These are phyloP conservation scores for Lichtheimia corymbifera DNA, from an alignment of 371 early-diverging fungal species.

Conservation along the genomic window DNA sequence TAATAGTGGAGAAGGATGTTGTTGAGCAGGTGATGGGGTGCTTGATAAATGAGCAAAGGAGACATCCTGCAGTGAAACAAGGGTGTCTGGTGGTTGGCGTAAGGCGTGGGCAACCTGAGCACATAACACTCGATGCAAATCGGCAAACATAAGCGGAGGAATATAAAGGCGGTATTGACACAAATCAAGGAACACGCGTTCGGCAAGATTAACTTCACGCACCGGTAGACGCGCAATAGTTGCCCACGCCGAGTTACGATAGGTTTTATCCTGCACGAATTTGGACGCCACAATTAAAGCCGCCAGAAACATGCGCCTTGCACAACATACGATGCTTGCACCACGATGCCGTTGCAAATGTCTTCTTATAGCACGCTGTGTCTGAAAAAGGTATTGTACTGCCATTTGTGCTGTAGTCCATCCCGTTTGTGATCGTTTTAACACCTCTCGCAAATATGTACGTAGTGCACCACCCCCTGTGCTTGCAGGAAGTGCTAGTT, in stretches of 20 bases:
- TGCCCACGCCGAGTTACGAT: conserved; percentile 82
- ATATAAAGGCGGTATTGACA: conserved; percentile 77
- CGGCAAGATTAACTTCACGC: conserved; percentile 74
- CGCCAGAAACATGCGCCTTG: conserved; percentile 80
- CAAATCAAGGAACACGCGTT: conserved; percentile 67
- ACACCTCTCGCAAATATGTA: conserved; percentile 74
- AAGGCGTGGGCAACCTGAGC: conserved; percentile 29
- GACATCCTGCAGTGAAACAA: conserved; percentile 11
- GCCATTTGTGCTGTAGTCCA: conserved; percentile 81
- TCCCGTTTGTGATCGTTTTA: conserved; percentile 75
- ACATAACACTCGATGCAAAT: conserved; percentile 41
- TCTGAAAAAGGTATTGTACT: conserved; percentile 67
- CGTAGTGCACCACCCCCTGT: conserved; percentile 59
- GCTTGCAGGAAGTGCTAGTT: conserved; percentile 20
- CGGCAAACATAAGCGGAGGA: conserved; percentile 54
- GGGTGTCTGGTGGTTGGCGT: conserved; percentile 3
- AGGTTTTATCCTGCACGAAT: conserved; percentile 77
- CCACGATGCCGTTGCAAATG: conserved; percentile 19
- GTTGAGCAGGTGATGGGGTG: conserved; percentile 7
- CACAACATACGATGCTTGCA: conserved; percentile 40
- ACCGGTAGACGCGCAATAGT: conserved; percentile 76
- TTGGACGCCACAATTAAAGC: conserved; percentile 78
- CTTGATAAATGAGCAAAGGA: conserved; percentile 1
- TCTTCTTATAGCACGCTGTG: conserved; percentile 32
- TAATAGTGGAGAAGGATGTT: conserved; percentile 2